Evolutionary conservation across 805 yeast genomes (phyloP).

Genomic region (Sugiyamaella lignohabitans): DNA sequence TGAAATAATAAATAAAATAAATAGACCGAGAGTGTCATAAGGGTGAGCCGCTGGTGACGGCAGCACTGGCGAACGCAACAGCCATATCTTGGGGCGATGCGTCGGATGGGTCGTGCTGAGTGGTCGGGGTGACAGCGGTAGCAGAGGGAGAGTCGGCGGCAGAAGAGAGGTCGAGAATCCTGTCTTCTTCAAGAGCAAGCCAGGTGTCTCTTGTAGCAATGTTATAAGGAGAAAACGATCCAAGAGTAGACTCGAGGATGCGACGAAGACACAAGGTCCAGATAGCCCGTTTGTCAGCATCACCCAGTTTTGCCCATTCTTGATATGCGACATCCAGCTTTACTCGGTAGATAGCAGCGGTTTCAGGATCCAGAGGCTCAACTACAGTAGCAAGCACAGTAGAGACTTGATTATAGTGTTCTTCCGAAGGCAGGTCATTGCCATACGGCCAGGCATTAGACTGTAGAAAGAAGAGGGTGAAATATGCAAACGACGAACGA

Average conservation of each 20-base stretch:
- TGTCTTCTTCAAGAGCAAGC: conserved; percentile 24
- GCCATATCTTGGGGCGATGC: background rate
- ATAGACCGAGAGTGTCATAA: too few species aligned
- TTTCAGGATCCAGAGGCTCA: conserved; percentile 42
- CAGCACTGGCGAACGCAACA: background rate
- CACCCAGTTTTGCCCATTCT: background rate
- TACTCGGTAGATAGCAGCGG: conserved; percentile 18
- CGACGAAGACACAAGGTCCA: conserved; percentile 18
- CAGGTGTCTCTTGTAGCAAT: conserved; percentile 39
- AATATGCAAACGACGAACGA: conserved; percentile 44
- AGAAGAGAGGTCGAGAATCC: background rate
- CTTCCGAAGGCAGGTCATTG: conserved; percentile 45
- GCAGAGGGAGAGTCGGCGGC: too few species aligned
- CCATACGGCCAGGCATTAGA: conserved; percentile 41
- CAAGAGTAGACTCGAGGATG: conserved; percentile 42
- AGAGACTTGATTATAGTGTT: conserved; percentile 26
- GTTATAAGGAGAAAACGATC: conserved; percentile 38
- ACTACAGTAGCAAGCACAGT: conserved; percentile 21
- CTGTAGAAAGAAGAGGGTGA: conserved; percentile 42
- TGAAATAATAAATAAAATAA: too few species aligned
- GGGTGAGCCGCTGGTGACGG: background rate
- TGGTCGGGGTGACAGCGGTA: too few species aligned
- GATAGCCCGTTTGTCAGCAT: background rate
- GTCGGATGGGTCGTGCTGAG: too few species aligned
- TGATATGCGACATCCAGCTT: background rate